These are phyloP conservation scores for Sclerotinia subarctica DNA, from an alignment of 2,329 filamentous ascomycete species.

Conservation along the genomic window DNA sequence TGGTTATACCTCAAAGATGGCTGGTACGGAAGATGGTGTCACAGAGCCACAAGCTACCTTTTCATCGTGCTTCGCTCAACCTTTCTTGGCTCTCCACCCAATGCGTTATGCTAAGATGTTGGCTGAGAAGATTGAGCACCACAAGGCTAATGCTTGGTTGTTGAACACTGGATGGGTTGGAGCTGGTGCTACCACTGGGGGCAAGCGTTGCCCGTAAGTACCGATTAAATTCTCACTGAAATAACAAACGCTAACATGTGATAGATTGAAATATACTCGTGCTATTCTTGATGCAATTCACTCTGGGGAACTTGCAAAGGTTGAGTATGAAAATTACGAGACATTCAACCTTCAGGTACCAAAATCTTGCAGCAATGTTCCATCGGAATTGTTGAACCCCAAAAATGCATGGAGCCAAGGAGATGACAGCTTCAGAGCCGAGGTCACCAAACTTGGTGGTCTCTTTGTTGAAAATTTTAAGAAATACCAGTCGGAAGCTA, in stretches of 20 bases:
- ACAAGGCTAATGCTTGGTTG: conserved; percentile 96
- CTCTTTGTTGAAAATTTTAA: conserved; percentile 97
- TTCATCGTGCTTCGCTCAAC: conserved; percentile 98
- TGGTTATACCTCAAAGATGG: conserved; percentile 99
- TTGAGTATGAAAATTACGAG: conserved; percentile 91
- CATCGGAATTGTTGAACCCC: conserved; percentile 90
- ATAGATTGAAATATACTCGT: conserved; percentile 86
- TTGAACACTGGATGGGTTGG: conserved; percentile 98
- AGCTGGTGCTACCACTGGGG: conserved; percentile 83
- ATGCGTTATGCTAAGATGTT: conserved; percentile 99
- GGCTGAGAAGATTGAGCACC: conserved; percentile 92
- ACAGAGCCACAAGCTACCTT: conserved; percentile 98
- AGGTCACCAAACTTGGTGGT: conserved; percentile 84
- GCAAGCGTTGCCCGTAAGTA: conserved; percentile 79
- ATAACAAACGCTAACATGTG: conserved; percentile 22
- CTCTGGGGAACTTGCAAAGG: conserved; percentile 89
- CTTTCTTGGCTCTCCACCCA: conserved; percentile 96
- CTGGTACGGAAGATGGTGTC: conserved; percentile 94
- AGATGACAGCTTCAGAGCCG: conserved; percentile 73
- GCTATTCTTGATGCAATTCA: conserved; percentile 98
- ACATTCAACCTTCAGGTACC: conserved; percentile 97
- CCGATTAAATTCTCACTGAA: neutral
- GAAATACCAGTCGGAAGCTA: conserved; percentile 86
- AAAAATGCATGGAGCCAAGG: conserved; percentile 87
- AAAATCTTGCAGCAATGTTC: conserved; percentile 84